Base-by-base conservation (phyloP, 495 filamentous ascomycete genomes). In the Hamigera avellanea region DNA sequence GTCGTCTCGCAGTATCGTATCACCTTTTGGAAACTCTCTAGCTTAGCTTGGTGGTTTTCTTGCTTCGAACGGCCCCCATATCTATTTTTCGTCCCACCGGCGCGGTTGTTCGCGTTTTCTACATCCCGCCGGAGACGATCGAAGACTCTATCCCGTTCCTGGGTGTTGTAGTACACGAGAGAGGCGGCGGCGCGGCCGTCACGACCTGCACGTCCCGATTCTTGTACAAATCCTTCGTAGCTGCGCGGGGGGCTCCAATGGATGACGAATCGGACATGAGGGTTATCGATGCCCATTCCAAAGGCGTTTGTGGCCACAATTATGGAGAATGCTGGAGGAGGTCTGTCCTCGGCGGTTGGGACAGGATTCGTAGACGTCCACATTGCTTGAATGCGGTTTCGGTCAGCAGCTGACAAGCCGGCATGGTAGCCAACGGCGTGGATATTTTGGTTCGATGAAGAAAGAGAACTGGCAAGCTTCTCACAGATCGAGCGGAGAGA, bases 211-310 rank as follows among this genome's bases (percentile, higher is more conserved):
- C 89, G 78, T 0, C 89, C 89, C 6, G 85, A 88, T 69, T 96
- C 89, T 59, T 96, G 89, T 43, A 95, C 95, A 42, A 85, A 94
- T 2, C 87, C 86, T 54, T 95, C 89, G 53, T 95, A 94, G 19
- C 78, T 86, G 49, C 89, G 91, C 8, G 87, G 84, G 12, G 94
- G 64, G 36, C 81, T 80, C 87, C 88, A 95, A 54, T 96, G 89
- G 2, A 93, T 73, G 2, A 96, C 86, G 48, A 95, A 95, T 2
- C 88, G 76, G 12, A 96, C 89, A 46, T 91, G 78, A 19, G 88
- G 74, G 57, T 94, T 95, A 49, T 95, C 87, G 46, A 98, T 95
- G 3, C 89, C 89, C 89, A 98, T 95, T 6, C 89, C 89, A 43
- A 95, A 95, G 0, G 89, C 89, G 2, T 86, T 95, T 0, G 89